These are phyloP conservation scores for Trichoderma brevicompactum DNA, from an alignment of 2,329 filamentous ascomycete genomes.

Conservation along the genomic window DNA sequence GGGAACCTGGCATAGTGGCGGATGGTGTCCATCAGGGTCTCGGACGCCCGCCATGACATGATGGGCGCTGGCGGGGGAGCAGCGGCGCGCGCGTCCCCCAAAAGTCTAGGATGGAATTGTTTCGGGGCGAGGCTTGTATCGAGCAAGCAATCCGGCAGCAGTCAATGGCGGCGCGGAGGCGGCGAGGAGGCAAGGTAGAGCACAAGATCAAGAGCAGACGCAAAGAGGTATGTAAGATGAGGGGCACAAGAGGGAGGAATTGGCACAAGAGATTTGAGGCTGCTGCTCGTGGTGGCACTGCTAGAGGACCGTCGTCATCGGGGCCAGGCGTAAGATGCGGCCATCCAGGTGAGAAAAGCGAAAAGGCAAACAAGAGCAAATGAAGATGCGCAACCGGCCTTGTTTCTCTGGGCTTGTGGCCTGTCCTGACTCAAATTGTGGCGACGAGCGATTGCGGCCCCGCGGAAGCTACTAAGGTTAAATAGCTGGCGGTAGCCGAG, in stretches of 20 bases:
- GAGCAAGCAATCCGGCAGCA: background rate
- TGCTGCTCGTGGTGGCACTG: slow-evolving; percentile 5
- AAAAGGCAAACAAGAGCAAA: background rate
- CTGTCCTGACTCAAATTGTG: slow-evolving; percentile 33
- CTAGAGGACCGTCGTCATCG: background rate
- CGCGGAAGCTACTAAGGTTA: slow-evolving; percentile 31
- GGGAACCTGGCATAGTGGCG: slow-evolving; percentile 96
- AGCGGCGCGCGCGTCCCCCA: background rate
- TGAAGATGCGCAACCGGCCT: background rate
- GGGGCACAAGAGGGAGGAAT: background rate
- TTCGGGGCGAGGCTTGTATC: no score
- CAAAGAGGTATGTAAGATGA: background rate
- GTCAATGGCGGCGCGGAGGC: background rate
- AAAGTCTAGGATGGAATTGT: no score
- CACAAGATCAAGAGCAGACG: background rate
- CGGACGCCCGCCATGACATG: slow-evolving; percentile 94
- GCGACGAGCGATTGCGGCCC: slow-evolving; percentile 32
- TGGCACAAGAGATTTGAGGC: background rate
- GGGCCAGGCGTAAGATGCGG: slow-evolving; percentile 7
- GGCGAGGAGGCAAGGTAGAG: background rate
- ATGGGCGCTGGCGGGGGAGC: slow-evolving; percentile 32
- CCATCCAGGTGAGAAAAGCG: background rate
- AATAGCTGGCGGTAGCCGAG: slow-evolving; percentile 28
- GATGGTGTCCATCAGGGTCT: slow-evolving; percentile 95
- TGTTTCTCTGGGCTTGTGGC: no score